Evolutionary conservation across 2,329 filamentous ascomycete species (phyloP).

Genomic region (Xylariomycetidae sp.): DNA sequence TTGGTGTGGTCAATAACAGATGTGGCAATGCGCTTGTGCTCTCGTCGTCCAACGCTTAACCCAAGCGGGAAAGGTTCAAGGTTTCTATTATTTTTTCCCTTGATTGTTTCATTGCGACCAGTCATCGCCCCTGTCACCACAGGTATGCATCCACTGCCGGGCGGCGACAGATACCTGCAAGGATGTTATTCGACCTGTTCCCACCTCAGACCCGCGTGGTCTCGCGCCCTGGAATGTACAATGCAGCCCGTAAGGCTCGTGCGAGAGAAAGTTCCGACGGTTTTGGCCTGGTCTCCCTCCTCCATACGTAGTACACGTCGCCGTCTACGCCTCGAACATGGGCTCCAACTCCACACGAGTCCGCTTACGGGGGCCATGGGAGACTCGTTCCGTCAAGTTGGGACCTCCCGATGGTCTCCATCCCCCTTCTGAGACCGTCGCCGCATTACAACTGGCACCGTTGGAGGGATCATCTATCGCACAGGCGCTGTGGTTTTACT

Average conservation of each 20-base stretch:
- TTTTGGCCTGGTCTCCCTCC: slow-evolving; percentile 22
- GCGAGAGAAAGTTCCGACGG: slow-evolving; percentile 14
- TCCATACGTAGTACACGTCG: slow-evolving; percentile 5
- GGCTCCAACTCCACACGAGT: slow-evolving; percentile 20
- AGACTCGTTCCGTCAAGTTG: slow-evolving; percentile 24
- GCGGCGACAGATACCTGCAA: slow-evolving; percentile 13
- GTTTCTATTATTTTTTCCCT: slow-evolving; percentile 2
- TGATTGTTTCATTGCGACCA: too few relatives aligned
- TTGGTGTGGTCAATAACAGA: slow-evolving; percentile 20
- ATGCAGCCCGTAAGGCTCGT: slow-evolving; percentile 24
- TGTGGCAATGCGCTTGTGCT: too few relatives aligned
- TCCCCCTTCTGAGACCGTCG: slow-evolving; percentile 27
- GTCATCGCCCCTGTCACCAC: slow-evolving; percentile 19
- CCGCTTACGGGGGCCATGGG: slow-evolving; percentile 23
- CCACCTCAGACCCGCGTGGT: slow-evolving; percentile 20
- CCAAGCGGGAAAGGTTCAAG: slow-evolving; percentile 19
- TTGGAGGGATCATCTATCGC: slow-evolving; percentile 26
- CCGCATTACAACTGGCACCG: slow-evolving; percentile 27
- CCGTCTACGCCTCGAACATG: slow-evolving; percentile 11
- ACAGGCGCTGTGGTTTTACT: slow-evolving; percentile 22
- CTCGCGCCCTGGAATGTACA: slow-evolving; percentile 17
- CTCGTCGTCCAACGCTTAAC: slow-evolving; percentile 17
- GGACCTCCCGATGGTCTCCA: slow-evolving; percentile 22
- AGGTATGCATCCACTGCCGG: slow-evolving; percentile 22
- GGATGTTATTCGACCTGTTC: slow-evolving; percentile 13